Evolutionary conservation across 805 yeast species (phyloP).

Genomic region (Schizosaccharomyces osmophilus): DNA sequence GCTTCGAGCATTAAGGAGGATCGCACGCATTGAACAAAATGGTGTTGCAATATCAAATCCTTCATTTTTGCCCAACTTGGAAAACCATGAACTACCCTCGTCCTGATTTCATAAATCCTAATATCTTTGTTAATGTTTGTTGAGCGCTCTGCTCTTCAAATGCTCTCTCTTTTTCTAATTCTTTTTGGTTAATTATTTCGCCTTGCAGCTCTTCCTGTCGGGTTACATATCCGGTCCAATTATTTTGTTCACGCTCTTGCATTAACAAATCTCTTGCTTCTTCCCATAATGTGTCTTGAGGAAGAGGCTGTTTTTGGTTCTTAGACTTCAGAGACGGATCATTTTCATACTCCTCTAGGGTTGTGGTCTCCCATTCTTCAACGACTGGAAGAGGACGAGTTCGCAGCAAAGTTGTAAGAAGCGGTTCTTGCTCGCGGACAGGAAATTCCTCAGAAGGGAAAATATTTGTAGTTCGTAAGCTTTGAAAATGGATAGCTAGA

Average conservation of each 20-base stretch:
- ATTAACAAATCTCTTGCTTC: not conserved
- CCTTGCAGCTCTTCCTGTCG: not conserved
- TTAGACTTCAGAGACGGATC: not conserved
- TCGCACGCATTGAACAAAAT: not conserved
- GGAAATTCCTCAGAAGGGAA: not conserved
- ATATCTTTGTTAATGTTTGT: not conserved
- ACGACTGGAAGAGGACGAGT: not conserved
- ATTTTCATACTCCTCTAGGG: not conserved
- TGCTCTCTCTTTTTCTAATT: not conserved
- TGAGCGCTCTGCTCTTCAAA: not conserved
- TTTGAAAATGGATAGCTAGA: not conserved
- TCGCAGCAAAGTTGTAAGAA: not conserved
- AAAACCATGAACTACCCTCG: not conserved
- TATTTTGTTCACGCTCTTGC: not conserved
- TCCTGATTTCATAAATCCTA: not conserved
- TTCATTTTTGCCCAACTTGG: not conserved
- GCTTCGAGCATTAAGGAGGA: not conserved
- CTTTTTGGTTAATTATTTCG: not conserved
- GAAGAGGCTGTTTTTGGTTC: not conserved
- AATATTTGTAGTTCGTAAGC: not conserved
- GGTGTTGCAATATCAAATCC: not conserved
- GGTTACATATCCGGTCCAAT: not conserved
- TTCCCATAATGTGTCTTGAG: not conserved
- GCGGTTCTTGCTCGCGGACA: not conserved
- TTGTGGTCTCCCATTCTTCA: not conserved